These are phyloP conservation scores for Strigomonas culicis DNA, from an alignment of 208 protist genomes.

Conservation along the genomic window DNA sequence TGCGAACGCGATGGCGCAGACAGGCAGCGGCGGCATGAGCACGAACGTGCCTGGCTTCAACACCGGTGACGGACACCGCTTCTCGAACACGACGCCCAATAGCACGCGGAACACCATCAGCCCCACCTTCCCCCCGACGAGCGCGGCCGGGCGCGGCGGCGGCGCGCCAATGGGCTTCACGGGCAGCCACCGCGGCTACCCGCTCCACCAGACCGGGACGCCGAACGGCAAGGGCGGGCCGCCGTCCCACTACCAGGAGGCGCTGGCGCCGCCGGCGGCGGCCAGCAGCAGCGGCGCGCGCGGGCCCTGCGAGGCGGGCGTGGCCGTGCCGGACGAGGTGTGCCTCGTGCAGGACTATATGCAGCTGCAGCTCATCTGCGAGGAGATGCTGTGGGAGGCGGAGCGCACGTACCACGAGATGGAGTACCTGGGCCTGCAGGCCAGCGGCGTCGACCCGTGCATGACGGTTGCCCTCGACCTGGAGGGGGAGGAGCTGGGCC, in stretches of 20 bases:
- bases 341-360: background rate
- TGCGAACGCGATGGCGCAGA: no score
- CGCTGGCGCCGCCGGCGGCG: background rate
- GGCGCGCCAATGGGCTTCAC: no score
- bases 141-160: no score
- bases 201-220: no score
- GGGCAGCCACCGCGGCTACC: background rate
- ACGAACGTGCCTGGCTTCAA: no score
- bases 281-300: background rate
- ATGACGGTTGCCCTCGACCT: slow-evolving; percentile 46
- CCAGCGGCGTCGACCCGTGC: background rate
- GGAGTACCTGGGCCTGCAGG: background rate
- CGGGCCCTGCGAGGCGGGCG: background rate
- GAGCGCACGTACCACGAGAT: background rate
- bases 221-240: no score
- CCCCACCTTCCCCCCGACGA: no score
- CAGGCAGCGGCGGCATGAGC: no score
- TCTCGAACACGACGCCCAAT: background rate
- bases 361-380: background rate
- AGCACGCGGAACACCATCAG: no score
- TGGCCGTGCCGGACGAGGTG: background rate
- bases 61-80: no score
- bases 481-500: slow-evolving; percentile 41
- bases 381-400: slow-evolving; percentile 3
- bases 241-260: background rate